Evolutionary conservation across 1,139 yeast species (phyloP), one percentile per base, ranked within the genome.

Genomic region (Kodamaea suecica): DNA sequence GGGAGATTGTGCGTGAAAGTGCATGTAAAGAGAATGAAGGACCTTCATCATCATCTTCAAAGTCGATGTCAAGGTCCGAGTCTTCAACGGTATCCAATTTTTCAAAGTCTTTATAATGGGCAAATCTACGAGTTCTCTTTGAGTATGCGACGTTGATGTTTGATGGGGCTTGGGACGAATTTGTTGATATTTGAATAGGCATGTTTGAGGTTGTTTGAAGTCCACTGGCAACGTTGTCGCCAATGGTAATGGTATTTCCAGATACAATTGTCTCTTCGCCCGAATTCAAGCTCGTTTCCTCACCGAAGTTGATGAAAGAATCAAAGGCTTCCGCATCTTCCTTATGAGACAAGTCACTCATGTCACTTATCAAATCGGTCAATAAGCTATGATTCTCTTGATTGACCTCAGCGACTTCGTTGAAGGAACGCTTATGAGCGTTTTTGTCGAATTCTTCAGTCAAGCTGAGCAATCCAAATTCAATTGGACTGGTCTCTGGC

Each of bases 1-100:
- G 73, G 6, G 71, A 63, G 1, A 69, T 61, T 21, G 70, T 66
- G 34, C 73, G 50, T 12, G 71, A 63, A 33, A 68, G 58, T 23
- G 53, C 51, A n/a, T 61, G 56, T 19, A 57, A 51, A 9, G 39
- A 33, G n/a, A 37, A 27, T 23, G 50, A 52, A 20, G 57, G 59
- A 14, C 52, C 58, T 11, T 59, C 62, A 17, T 52, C 61, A 24
- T 52, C 59, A 12, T 58, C 63, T 33, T 57, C 63, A 27, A 47
- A 47, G 35, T 46, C 50, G 40, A 46, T 40, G 10, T 50, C 56
- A 10, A 42, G 34, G 23, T 49, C 55, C 17, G 46, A 41, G 19
- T 50, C 53, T 28, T 47, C 48, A 16, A 44, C 49, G 4, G 42
- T 41, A 25, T 43, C 49, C 34, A 43, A 43, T 23, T 48, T 46